A percentile compares a stretch with the other conserved stretches of the same genome.
Evolutionary conservation across 208 protist species (phyloP).

Genomic region (Strigomonas culicis): DNA sequence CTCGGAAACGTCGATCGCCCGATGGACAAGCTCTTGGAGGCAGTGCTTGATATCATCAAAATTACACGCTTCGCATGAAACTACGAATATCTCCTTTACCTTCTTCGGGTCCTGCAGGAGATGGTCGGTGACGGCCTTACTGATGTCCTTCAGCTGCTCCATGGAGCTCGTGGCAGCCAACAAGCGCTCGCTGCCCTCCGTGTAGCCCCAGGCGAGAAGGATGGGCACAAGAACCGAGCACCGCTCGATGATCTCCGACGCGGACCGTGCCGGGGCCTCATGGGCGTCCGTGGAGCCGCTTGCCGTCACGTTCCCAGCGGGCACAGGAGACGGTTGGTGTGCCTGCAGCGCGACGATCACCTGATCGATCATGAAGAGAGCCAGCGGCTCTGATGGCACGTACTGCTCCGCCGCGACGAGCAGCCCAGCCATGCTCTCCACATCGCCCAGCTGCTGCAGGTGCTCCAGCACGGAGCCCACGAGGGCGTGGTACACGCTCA

Average conservation of each 20-base stretch:
- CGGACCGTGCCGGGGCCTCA: too few species aligned
- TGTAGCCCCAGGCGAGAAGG: slow-evolving; percentile 29
- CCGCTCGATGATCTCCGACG: too few species aligned
- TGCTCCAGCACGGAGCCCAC: slow-evolving; percentile 12
- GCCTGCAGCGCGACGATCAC: background rate
- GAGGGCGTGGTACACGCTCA: slow-evolving; percentile 10
- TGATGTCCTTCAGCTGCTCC: slow-evolving; percentile 22
- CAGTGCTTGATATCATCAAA: slow-evolving; percentile 38
- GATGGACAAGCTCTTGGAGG: slow-evolving; percentile 21
- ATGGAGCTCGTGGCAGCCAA: slow-evolving; percentile 23
- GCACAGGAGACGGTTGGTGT: background rate
- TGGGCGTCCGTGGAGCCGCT: too few species aligned
- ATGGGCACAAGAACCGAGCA: slow-evolving; percentile 25
- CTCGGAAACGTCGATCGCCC: slow-evolving; percentile 13
- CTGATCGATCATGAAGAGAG: background rate
- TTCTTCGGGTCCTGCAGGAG: slow-evolving; percentile 44
- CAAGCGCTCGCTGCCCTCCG: slow-evolving; percentile 21
- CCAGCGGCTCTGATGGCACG: slow-evolving; percentile 2
- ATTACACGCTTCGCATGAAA: slow-evolving; percentile 32
- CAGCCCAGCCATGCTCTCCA: background rate
- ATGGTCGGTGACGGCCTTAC: slow-evolving; percentile 38
- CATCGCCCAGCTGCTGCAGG: slow-evolving; percentile 3
- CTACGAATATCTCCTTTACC: slow-evolving; percentile 31
- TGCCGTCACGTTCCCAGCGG: background rate
- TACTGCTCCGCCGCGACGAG: background rate